A percentile compares a stretch with the other conserved stretches of the same genome.
Conservation (phyloP, 1,284 basidiomycete genomes). For the Ceratobasidium papillatum region DNA sequence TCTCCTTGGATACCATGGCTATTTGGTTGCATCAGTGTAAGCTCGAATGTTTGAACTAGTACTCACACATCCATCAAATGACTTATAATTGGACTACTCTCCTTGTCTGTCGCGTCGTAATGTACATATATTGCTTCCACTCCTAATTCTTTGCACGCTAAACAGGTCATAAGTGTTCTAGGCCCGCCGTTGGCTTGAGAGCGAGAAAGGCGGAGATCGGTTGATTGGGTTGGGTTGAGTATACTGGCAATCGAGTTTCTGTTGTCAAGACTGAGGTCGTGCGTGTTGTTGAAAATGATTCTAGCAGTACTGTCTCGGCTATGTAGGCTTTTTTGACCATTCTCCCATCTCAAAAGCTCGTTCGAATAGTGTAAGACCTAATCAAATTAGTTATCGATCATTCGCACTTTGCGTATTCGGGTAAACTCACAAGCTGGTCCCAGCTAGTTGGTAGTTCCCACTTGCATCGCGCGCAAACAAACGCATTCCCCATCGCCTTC, state of each 20-base stretch:
- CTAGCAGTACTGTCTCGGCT: not conserved
- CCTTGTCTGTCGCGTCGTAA: not conserved
- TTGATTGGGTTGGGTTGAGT: not conserved
- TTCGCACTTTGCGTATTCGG: no score
- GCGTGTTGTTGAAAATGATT: constrained; percentile 2
- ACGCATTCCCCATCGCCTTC: not conserved
- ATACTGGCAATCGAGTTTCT: not conserved
- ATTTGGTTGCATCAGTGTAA: no score
- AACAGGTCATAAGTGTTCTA: not conserved
- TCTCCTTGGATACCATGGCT: no score
- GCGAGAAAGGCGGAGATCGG: not conserved
- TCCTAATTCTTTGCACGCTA: not conserved
- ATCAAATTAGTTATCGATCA: not conserved
- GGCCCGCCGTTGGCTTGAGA: not conserved
- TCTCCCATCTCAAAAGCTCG: not conserved
- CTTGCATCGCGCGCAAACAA: not conserved
- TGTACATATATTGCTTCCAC: not conserved
- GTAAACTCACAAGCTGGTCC: not conserved
- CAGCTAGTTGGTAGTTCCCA: not conserved
- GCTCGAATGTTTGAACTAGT: not conserved
- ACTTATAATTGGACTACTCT: not conserved
- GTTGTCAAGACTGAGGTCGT: not conserved
- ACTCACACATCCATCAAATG: constrained; percentile 8
- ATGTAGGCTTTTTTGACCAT: not conserved
- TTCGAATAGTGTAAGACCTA: constrained; percentile 3